Percentiles rank a stretch among this genome's conserved stretches.
These are phyloP conservation scores for Heimioporus sp. DNA, from an alignment of 768 basidiomycete genomes.

Conservation along the genomic window DNA sequence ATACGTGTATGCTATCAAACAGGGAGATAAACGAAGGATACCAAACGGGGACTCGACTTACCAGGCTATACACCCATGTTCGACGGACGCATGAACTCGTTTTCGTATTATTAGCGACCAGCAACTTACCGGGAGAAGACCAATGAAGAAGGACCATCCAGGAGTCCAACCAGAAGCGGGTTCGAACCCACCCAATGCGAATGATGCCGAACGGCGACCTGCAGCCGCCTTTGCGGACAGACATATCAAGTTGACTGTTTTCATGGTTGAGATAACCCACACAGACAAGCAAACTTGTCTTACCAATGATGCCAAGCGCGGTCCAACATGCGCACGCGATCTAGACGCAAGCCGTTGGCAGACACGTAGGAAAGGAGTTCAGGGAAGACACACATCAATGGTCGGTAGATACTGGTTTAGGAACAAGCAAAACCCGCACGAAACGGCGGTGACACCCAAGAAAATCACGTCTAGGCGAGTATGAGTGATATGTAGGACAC, in stretches of 20 bases:
- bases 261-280: slow-evolving; percentile 11
- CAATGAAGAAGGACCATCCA: slow-evolving; percentile 70
- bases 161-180: slow-evolving; percentile 66
- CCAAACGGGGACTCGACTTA: slow-evolving; percentile 4
- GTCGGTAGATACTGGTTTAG: slow-evolving; percentile 49
- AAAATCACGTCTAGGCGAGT: slow-evolving; percentile 48
- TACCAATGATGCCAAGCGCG: slow-evolving; percentile 52
- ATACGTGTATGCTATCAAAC: slow-evolving; percentile 49
- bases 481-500: not conserved
- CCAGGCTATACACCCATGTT: slow-evolving; percentile 24
- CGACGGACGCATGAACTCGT: not conserved
- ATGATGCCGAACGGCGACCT: slow-evolving; percentile 53
- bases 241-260: slow-evolving; percentile 53
- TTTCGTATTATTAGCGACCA: not conserved
- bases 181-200: slow-evolving; percentile 58
- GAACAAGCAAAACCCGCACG: slow-evolving; percentile 54
- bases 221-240: slow-evolving; percentile 55
- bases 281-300: not conserved
- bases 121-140: slow-evolving; percentile 50
- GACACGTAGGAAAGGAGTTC: not conserved
- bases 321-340: slow-evolving; percentile 64
- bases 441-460: slow-evolving; percentile 47
- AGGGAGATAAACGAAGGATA: not conserved
- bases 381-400: slow-evolving; percentile 42
- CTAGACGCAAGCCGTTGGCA: slow-evolving; percentile 29